Evolutionary conservation across 2,329 filamentous ascomycete genomes (phyloP).

Genomic region (Pleurostoma richardsiae): DNA sequence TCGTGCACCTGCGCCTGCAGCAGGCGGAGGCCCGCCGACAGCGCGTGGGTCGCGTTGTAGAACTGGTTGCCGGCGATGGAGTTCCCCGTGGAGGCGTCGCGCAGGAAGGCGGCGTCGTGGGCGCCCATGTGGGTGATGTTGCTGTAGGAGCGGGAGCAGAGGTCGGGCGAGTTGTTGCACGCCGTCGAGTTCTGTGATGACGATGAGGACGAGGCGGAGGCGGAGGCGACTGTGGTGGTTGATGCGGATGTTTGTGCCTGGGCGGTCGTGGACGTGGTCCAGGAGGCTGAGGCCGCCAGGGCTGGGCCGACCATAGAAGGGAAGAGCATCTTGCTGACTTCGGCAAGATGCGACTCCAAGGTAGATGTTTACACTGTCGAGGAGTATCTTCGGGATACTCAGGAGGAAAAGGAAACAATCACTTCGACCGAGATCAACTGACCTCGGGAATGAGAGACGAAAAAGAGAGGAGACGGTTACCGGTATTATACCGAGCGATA

Average conservation of each 20-base stretch:
- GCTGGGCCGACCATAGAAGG: too few species aligned
- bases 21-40: constrained; percentile 66
- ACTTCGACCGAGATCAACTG: too few species aligned
- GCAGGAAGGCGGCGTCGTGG: constrained; percentile 69
- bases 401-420: too few species aligned
- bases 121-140: constrained; percentile 74
- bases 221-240: constrained; percentile 9
- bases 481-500: too few species aligned
- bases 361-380: too few species aligned
- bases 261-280: background rate
- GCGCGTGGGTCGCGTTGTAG: constrained; percentile 65
- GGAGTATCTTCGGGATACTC: too few species aligned
- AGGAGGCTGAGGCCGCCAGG: background rate
- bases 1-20: constrained; percentile 69
- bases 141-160: constrained; percentile 68
- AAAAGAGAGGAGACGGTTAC: too few species aligned
- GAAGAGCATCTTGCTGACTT: too few species aligned
- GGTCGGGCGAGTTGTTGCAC: constrained; percentile 76
- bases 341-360: too few species aligned
- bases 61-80: constrained; percentile 68
- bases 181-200: constrained; percentile 33
- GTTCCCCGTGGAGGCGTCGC: constrained; percentile 56
- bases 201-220: constrained; percentile 5
- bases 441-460: too few species aligned
- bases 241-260: constrained; percentile 10